Conservation (phyloP, 805 yeast species). For the Saccharomycopsis selenospora region DNA sequence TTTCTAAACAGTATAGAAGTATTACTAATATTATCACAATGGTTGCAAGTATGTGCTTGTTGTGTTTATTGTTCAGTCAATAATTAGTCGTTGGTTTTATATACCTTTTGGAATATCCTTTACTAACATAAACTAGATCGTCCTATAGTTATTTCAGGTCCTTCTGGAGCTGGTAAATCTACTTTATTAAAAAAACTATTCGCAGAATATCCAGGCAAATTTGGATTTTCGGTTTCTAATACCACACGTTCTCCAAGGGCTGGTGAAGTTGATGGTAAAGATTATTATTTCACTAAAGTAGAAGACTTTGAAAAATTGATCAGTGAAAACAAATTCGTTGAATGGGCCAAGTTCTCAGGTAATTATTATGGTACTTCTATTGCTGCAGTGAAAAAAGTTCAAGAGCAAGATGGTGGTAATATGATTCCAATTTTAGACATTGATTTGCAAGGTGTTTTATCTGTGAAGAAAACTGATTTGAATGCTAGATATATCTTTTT, state of each 20-base stretch:
- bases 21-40: not conserved
- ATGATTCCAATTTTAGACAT: constrained; percentile 88
- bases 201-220: constrained; percentile 80
- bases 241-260: constrained; percentile 89
- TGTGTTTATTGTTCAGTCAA: not conserved
- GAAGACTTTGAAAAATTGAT: constrained; percentile 75
- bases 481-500: constrained; percentile 81
- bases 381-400: constrained; percentile 73
- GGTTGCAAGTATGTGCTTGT: constrained; percentile 1
- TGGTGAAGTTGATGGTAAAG: constrained; percentile 85
- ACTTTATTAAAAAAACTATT: constrained; percentile 84
- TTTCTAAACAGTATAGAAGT: too few relatives aligned
- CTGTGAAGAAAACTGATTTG: constrained; percentile 75
- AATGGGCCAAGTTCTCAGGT: constrained; percentile 97
- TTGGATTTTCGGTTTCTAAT: constrained; percentile 91
- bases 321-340: constrained; percentile 71
- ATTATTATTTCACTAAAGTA: constrained; percentile 80
- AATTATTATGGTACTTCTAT: constrained; percentile 94
- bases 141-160: constrained; percentile 95
- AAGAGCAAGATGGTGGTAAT: constrained; percentile 45
- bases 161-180: constrained; percentile 94
- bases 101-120: too few relatives aligned
- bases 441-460: constrained; percentile 98
- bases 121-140: constrained; percentile 37
- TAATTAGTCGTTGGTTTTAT: too few relatives aligned